Evolutionary conservation across 1,139 yeast species (phyloP).

Genomic region (Sugiyamaella novakii): DNA sequence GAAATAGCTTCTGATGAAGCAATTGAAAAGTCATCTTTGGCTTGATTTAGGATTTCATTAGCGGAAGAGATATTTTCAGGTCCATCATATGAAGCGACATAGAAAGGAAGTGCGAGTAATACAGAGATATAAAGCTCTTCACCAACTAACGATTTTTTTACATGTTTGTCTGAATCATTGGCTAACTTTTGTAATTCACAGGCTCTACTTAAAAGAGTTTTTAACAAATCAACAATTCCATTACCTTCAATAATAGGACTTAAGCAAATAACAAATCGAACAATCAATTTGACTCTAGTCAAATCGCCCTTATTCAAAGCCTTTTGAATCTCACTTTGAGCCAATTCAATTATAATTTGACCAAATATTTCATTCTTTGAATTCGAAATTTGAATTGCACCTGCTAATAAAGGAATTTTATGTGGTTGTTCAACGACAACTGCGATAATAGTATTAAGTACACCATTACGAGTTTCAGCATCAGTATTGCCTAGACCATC

Average conservation of each 20-base stretch:
- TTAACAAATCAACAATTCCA: slow-evolving; percentile 54
- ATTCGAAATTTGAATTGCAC: slow-evolving; percentile 70
- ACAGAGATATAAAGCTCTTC: slow-evolving; percentile 70
- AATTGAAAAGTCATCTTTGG: slow-evolving; percentile 27
- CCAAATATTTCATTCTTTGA: slow-evolving; percentile 69
- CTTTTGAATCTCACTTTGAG: slow-evolving; percentile 63
- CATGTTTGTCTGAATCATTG: background rate
- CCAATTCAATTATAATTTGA: slow-evolving; percentile 65
- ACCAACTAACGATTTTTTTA: slow-evolving; percentile 49
- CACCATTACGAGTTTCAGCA: slow-evolving; percentile 60
- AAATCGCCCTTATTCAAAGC: slow-evolving; percentile 55
- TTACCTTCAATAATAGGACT: slow-evolving; percentile 60
- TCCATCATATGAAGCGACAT: slow-evolving; percentile 37
- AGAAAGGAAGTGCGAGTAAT: slow-evolving; percentile 68
- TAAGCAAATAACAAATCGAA: slow-evolving; percentile 70
- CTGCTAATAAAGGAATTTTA: slow-evolving; percentile 70
- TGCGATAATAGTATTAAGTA: slow-evolving; percentile 66
- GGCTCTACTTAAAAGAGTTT: slow-evolving; percentile 58
- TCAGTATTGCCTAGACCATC: slow-evolving; percentile 60
- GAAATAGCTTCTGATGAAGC: slow-evolving; percentile 24
- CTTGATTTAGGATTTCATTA: slow-evolving; percentile 24
- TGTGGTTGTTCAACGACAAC: slow-evolving; percentile 88
- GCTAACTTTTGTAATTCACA: slow-evolving; percentile 54
- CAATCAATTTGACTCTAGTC: slow-evolving; percentile 67
- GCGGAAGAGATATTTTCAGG: background rate